These are phyloP conservation scores for Suillus fuscotomentosus DNA, from an alignment of 768 basidiomycete species.

Conservation along the genomic window DNA sequence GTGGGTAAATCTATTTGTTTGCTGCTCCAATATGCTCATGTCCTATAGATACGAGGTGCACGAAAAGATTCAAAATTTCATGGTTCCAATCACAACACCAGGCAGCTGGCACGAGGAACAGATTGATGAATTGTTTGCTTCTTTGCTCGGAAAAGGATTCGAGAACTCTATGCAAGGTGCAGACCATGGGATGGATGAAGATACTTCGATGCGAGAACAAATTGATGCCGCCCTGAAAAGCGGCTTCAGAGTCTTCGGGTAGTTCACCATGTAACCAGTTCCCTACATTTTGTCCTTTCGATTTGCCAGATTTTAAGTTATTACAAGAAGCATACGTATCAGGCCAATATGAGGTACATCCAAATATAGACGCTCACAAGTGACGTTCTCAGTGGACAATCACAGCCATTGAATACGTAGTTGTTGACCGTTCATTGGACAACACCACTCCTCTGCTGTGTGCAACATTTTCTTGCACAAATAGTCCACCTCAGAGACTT, in stretches of 20 bases:
- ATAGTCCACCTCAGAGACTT: neutral
- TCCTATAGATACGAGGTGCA: slow-evolving; percentile 82
- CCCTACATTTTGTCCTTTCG: neutral
- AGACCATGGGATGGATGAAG: slow-evolving; percentile 23
- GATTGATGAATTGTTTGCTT: slow-evolving; percentile 90
- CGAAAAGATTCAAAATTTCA: slow-evolving; percentile 95
- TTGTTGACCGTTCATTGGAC: neutral
- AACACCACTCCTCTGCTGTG: neutral
- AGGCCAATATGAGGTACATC: slow-evolving; percentile 2
- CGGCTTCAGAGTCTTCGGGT: slow-evolving; percentile 64
- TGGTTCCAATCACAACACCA: slow-evolving; percentile 75
- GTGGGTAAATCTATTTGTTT: slow-evolving; percentile 36
- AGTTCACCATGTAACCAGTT: slow-evolving; percentile 16
- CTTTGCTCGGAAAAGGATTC: slow-evolving; percentile 77
- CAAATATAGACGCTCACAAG: slow-evolving; percentile 24
- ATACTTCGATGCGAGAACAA: slow-evolving; percentile 28
- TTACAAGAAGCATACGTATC: neutral
- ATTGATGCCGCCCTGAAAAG: slow-evolving; percentile 34
- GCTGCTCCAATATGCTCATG: neutral
- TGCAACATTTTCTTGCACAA: neutral
- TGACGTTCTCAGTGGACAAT: slow-evolving; percentile 6
- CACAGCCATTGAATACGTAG: slow-evolving; percentile 3
- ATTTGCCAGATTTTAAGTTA: neutral
- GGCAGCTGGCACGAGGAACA: slow-evolving; percentile 95
- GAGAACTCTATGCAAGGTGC: slow-evolving; percentile 34